Base-by-base conservation (phyloP, 1,139 yeast genomes). In the Blastobotrys malaysiensis region DNA sequence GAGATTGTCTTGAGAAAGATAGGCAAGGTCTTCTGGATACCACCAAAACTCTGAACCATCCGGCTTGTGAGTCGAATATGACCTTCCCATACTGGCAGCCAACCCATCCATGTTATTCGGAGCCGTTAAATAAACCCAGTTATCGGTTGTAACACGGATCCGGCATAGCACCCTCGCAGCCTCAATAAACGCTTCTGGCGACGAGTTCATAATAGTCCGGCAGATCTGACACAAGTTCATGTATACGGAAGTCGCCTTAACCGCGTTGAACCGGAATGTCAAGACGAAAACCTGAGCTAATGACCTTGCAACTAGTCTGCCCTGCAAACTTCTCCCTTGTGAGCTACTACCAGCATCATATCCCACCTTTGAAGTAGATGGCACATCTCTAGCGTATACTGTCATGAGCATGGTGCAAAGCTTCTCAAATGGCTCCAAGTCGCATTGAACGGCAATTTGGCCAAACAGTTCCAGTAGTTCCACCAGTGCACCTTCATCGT, bases 81-180 rank as follows among this genome's bases (percentile, higher is more conserved):
- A 78, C 60, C 89, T 72, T 7, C 78, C 77, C 55, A 86, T 75
- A 0, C 83, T 78, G 3, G 83, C 78, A 2, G 89, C 79, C 26
- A 86, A 69, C 0, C 89, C 90, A 51, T 81, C 85, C 76, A 84
- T 81, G 63, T 86, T 88, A 1, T 70, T 69, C 3, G 88, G 87
- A 13, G 76, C 73, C 0, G 82, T 73, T 46, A 86, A 70, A 61
- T 75, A 81, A 1, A 85, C 67, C 36, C 68, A 69, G 13, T 75
- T 75, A 39, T 76, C 77, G 3, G 72, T 63, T 0, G 86, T 79
- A 0, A 73, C 75, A 52, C 95, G 72, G 1, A 86, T 69, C 56
- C 91, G 73, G 14, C 79, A 72, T 54, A 86, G 68, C 18, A 82
- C 72, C 52, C 85, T 76, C 18, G 84, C 75, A 1, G 83, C 71